Percentiles rank a stretch among this genome's conserved stretches.
Evolutionary conservation across 129 eudicot species (phyloP).

Genomic region (Heracleum sosnowskyi): DNA sequence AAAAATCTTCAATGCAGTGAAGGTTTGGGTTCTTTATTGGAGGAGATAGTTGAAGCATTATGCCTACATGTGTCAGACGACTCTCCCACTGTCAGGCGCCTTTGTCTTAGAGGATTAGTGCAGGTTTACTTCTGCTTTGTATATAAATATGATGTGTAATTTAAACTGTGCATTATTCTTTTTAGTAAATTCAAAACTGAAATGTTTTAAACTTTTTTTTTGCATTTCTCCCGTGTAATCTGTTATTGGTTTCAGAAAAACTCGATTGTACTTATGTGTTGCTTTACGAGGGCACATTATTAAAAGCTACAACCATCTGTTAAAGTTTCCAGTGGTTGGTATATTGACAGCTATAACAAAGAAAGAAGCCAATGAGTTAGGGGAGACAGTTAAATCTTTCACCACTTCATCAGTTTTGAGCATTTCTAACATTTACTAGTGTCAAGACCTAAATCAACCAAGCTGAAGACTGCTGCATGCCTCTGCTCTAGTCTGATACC

Average conservation of each 20-base stretch:
- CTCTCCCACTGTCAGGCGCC: slow-evolving; percentile 93
- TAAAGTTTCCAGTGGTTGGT: background rate
- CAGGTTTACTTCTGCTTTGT: slow-evolving; percentile 47
- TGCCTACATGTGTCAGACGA: slow-evolving; percentile 95
- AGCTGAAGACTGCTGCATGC: background rate
- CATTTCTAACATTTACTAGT: background rate
- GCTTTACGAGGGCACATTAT: background rate
- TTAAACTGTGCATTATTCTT: background rate
- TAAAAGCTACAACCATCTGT: background rate
- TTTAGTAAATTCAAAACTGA: background rate
- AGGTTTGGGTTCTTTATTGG: slow-evolving; percentile 59
- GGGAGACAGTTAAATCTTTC: background rate
- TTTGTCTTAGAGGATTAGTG: slow-evolving; percentile 82
- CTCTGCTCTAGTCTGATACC: background rate
- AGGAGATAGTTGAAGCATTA: slow-evolving; percentile 89
- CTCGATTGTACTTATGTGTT: background rate
- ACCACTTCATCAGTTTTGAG: background rate
- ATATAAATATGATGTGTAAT: slow-evolving; percentile 1
- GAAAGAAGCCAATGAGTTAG: background rate
- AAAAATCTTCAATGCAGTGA: slow-evolving; percentile 46
- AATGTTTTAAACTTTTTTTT: background rate
- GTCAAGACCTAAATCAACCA: background rate
- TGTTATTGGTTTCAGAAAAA: background rate
- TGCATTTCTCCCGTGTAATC: background rate
- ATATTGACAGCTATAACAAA: background rate